Evolutionary conservation across 805 yeast species (phyloP).

Genomic region (Blastobotrys chiropterorum): DNA sequence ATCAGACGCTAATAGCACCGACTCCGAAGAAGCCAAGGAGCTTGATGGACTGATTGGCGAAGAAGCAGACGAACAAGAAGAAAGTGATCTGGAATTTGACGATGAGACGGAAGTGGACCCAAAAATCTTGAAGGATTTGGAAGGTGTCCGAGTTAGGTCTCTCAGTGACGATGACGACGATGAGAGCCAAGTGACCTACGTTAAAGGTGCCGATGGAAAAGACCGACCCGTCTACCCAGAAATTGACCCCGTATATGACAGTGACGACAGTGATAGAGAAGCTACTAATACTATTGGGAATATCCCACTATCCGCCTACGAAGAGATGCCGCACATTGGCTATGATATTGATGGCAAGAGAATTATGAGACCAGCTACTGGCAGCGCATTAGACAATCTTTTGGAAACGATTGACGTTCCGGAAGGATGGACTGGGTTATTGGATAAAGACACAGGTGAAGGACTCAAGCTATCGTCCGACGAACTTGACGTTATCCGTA

Average conservation of each 20-base stretch:
- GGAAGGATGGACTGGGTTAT: slow-evolving; percentile 96
- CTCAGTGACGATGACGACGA: slow-evolving; percentile 30
- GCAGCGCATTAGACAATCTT: slow-evolving; percentile 86
- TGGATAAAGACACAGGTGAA: slow-evolving; percentile 84
- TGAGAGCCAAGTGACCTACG: slow-evolving; percentile 26
- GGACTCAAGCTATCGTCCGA: slow-evolving; percentile 77
- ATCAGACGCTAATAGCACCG: slow-evolving; percentile 17
- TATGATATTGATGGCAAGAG: slow-evolving; percentile 96
- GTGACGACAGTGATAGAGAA: slow-evolving; percentile 82
- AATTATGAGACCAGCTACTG: slow-evolving; percentile 97
- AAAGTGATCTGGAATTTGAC: slow-evolving; percentile 16
- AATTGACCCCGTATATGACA: slow-evolving; percentile 89
- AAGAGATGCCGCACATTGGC: slow-evolving; percentile 95
- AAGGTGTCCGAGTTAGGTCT: slow-evolving; percentile 53
- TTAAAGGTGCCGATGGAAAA: slow-evolving; percentile 58
- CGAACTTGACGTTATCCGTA: slow-evolving; percentile 81
- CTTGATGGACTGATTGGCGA: slow-evolving; percentile 24
- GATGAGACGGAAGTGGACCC: slow-evolving; percentile 32
- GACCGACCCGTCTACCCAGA: slow-evolving; percentile 79
- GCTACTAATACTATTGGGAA: slow-evolving; percentile 90
- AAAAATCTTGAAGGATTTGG: slow-evolving; percentile 43
- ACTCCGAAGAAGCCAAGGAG: slow-evolving; percentile 21
- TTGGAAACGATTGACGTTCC: slow-evolving; percentile 90
- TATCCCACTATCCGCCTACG: slow-evolving; percentile 88
- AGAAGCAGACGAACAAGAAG: slow-evolving; percentile 21